Evolutionary conservation across 495 filamentous ascomycete genomes (phyloP).

Genomic region (Aspergillus conjunctus): DNA sequence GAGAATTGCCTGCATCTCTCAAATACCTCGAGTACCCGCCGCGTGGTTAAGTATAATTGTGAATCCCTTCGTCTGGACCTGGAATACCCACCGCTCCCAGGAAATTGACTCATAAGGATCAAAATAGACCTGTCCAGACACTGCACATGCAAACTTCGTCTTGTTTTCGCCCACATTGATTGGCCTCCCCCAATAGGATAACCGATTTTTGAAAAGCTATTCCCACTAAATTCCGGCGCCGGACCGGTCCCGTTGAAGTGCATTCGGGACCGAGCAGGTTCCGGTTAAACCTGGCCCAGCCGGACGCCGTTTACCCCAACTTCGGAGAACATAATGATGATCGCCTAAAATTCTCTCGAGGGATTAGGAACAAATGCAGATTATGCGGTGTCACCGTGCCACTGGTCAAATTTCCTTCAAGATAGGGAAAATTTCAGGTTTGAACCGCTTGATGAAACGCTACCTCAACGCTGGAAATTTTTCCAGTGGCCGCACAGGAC

Average conservation of each 20-base stretch:
- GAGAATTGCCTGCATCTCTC: conserved; percentile 2
- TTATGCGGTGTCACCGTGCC: background rate
- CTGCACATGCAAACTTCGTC: conserved; percentile 1
- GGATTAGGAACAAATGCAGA: background rate
- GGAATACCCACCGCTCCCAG: background rate
- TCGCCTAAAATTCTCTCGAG: background rate
- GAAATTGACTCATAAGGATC: conserved; percentile 7
- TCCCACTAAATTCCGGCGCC: conserved; percentile 27
- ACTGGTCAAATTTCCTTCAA: background rate
- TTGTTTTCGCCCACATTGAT: background rate
- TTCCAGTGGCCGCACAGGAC: no score
- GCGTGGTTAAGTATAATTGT: conserved; percentile 7
- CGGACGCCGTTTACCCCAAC: background rate
- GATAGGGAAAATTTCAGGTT: no score
- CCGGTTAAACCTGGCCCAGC: conserved; percentile 23
- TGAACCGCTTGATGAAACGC: background rate
- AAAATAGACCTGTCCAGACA: conserved; percentile 18
- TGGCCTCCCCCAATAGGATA: conserved; percentile 13
- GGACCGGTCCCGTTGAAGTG: conserved; percentile 33
- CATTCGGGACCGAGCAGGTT: conserved; percentile 30
- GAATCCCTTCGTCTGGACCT: background rate
- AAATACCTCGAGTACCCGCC: background rate
- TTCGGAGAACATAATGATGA: background rate
- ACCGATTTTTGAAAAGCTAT: background rate
- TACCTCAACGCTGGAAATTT: no score